Evolutionary conservation across 2,329 filamentous ascomycete genomes (phyloP).

Genomic region (Aspergillus sp.): DNA sequence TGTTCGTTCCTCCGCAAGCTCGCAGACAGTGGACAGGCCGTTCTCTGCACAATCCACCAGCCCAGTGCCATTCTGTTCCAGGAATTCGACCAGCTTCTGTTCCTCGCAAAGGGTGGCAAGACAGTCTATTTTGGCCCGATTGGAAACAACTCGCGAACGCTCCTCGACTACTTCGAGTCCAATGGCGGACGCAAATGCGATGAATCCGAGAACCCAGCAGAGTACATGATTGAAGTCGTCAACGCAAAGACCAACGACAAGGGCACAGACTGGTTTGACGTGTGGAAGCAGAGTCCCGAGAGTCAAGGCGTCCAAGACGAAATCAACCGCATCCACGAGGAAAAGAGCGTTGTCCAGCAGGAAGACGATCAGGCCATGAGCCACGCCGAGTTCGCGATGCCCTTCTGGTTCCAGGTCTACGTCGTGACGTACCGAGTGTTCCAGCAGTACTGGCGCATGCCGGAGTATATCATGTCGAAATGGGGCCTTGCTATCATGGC

Average conservation of each 20-base stretch:
- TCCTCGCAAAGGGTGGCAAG: constrained; percentile 61
- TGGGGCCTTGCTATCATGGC: constrained; percentile 59
- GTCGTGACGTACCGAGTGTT: constrained; percentile 73
- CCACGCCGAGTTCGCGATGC: constrained; percentile 68
- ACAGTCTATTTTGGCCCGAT: constrained; percentile 69
- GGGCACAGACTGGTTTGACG: constrained; percentile 51
- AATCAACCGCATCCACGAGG: constrained; percentile 49
- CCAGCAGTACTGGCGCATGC: constrained; percentile 86
- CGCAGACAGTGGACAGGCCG: constrained; percentile 82
- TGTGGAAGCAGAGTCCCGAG: constrained; percentile 59
- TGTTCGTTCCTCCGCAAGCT: constrained; percentile 83
- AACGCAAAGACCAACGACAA: constrained; percentile 52
- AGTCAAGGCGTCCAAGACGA: constrained; percentile 46
- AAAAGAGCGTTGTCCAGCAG: constrained; percentile 15
- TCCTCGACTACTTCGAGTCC: constrained; percentile 63
- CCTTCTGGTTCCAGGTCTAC: constrained; percentile 64
- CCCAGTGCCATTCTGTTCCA: constrained; percentile 92
- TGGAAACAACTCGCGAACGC: constrained; percentile 55
- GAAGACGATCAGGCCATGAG: not conserved
- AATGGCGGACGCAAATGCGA: constrained; percentile 61
- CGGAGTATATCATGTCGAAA: constrained; percentile 83
- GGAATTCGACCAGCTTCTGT: constrained; percentile 67
- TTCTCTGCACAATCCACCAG: constrained; percentile 96
- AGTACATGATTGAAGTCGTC: constrained; percentile 63
- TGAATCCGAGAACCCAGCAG: constrained; percentile 65